Evolutionary conservation across 768 basidiomycete genomes (phyloP).

Genomic region (Termitomyces sp.): DNA sequence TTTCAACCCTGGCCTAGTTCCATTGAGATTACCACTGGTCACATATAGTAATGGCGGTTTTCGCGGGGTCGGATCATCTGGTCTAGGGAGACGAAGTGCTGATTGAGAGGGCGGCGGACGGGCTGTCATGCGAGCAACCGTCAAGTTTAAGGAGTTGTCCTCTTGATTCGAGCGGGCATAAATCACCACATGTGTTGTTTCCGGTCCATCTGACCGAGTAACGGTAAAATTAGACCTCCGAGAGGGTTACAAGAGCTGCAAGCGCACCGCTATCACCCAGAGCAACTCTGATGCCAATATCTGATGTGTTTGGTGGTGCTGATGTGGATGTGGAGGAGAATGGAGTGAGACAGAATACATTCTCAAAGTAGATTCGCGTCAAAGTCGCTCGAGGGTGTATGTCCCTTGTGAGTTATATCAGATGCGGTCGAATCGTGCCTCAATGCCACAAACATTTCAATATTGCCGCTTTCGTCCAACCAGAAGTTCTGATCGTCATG

Average conservation of each 20-base stretch:
- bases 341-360: constrained; percentile 51
- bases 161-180: constrained; percentile 27
- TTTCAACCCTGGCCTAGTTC: constrained; percentile 20
- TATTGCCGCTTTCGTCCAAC: constrained; percentile 52
- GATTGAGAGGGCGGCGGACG: constrained; percentile 22
- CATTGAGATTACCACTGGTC: constrained; percentile 2
- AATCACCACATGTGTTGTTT: constrained; percentile 61
- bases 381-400: constrained; percentile 62
- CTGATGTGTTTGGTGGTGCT: constrained; percentile 25
- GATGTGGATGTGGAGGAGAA: constrained; percentile 24
- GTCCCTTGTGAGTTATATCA: constrained; percentile 32
- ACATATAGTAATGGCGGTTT: constrained; percentile 45
- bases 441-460: constrained; percentile 25
- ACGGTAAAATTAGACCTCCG: neutral
- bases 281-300: constrained; percentile 59
- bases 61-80: constrained; percentile 78
- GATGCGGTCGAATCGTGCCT: neutral
- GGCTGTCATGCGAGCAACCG: constrained; percentile 54
- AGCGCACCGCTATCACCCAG: constrained; percentile 61
- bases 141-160: constrained; percentile 31
- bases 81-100: constrained; percentile 43
- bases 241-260: neutral
- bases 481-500: constrained; percentile 43
- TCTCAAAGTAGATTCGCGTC: constrained; percentile 65
- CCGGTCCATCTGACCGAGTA: constrained; percentile 48